These are phyloP conservation scores for Russula griseocarnosa DNA, from an alignment of 768 basidiomycete genomes.

Conservation along the genomic window DNA sequence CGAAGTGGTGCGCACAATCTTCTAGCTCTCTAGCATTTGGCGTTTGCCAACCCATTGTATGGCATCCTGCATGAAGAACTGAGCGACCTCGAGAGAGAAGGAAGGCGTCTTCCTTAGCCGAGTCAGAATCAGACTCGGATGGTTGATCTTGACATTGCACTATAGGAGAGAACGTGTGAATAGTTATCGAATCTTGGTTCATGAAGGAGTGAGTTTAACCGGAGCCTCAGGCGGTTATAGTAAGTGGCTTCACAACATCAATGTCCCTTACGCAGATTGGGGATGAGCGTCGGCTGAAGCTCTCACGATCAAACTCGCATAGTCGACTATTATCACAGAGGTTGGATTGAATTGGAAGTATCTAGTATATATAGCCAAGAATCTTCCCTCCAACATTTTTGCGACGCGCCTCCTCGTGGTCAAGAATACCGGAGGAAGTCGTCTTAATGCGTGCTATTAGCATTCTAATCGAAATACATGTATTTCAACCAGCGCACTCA, in stretches of 20 bases:
- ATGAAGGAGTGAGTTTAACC: background rate
- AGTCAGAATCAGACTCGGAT: background rate
- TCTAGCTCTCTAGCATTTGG: background rate
- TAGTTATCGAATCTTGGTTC: background rate
- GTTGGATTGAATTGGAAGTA: constrained; percentile 2
- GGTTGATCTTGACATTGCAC: background rate
- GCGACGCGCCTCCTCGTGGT: constrained; percentile 97
- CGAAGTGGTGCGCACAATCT: constrained; percentile 1
- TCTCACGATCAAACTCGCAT: background rate
- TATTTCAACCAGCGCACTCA: constrained; percentile 38
- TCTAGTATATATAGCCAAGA: constrained; percentile 87
- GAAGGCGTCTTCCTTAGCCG: background rate
- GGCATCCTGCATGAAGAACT: constrained; percentile 13
- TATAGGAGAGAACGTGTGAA: constrained; percentile 8
- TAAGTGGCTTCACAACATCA: no score
- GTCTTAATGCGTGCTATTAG: constrained; percentile 49
- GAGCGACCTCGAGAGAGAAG: constrained; percentile 13
- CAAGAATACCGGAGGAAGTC: constrained; percentile 95
- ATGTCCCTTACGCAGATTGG: no score
- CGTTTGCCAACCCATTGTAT: constrained; percentile 5
- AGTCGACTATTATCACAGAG: background rate
- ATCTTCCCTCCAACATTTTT: constrained; percentile 98
- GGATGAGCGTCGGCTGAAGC: background rate
- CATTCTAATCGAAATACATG: constrained; percentile 4
- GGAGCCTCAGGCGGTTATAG: no score